Evolutionary conservation across 352 stramenopile species (phyloP).

Genomic region (Phytophthora europaea): DNA sequence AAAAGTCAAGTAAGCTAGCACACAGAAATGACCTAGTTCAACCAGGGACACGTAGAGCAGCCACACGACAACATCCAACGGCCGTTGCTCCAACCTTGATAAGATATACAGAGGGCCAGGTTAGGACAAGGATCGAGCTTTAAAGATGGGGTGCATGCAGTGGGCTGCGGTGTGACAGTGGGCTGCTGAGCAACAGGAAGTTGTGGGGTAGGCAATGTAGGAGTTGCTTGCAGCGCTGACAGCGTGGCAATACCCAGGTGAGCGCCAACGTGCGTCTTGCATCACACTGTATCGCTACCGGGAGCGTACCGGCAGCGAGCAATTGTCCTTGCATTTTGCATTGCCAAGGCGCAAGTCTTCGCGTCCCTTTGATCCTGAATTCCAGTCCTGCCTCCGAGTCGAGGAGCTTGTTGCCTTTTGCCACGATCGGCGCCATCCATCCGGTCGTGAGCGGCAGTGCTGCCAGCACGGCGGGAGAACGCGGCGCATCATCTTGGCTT

Average conservation of each 20-base stretch:
- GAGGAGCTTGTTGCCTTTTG: slow-evolving; percentile 90
- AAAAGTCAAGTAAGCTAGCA: too few species aligned
- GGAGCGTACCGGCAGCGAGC: too few species aligned
- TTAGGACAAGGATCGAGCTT: background rate
- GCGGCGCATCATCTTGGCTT: slow-evolving; percentile 1
- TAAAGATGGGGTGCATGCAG: background rate
- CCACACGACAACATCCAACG: too few species aligned
- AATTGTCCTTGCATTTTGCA: background rate
- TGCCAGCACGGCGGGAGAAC: slow-evolving; percentile 6
- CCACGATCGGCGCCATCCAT: slow-evolving; percentile 60
- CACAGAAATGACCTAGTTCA: too few species aligned
- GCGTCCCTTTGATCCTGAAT: background rate
- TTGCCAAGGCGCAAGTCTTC: background rate
- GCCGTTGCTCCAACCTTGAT: too few species aligned
- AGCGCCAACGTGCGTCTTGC: background rate
- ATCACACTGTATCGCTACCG: background rate
- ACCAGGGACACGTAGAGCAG: too few species aligned
- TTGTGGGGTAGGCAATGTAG: background rate
- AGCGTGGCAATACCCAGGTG: background rate
- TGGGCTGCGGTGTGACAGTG: background rate
- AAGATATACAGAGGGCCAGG: too few species aligned
- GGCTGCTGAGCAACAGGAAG: background rate
- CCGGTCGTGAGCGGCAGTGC: slow-evolving; percentile 20
- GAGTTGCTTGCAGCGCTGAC: background rate
- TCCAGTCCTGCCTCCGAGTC: slow-evolving; percentile 70